Conservation (phyloP, 2,329 filamentous ascomycete genomes). For the Endoconidiophora polonica region DNA sequence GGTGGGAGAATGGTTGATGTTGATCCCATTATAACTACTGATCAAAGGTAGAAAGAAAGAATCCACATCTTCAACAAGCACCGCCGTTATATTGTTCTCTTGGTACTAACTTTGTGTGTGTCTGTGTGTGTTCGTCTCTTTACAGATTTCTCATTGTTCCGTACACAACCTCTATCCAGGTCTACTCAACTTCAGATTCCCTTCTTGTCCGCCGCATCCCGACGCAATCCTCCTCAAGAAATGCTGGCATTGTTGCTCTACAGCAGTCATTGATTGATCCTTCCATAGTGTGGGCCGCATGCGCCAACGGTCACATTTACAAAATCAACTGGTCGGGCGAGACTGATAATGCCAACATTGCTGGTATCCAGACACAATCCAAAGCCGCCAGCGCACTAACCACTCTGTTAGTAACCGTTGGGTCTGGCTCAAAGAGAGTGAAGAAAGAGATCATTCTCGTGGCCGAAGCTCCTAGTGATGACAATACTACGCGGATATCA, state of each 20-base stretch:
- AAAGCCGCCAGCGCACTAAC: conserved; percentile 30
- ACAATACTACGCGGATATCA: conserved; percentile 8
- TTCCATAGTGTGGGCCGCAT: conserved; percentile 42
- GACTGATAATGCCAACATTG: conserved; percentile 4
- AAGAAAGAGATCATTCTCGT: conserved; percentile 30
- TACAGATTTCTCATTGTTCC: conserved; percentile 56
- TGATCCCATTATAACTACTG: conserved; percentile 43
- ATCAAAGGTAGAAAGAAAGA: conserved; percentile 29
- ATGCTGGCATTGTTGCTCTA: conserved; percentile 25
- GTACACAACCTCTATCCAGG: conserved; percentile 57
- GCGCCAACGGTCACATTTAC: conserved; percentile 39
- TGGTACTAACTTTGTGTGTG: not conserved
- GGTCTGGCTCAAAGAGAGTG: conserved; percentile 14
- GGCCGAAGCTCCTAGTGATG: conserved; percentile 20
- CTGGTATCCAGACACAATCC: conserved; percentile 19
- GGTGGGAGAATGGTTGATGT: conserved; percentile 49
- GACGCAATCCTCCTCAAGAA: conserved; percentile 22
- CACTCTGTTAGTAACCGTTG: conserved; percentile 24
- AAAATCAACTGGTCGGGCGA: conserved; percentile 38
- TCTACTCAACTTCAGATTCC: conserved; percentile 70
- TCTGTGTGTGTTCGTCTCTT: not conserved
- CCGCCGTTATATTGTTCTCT: not conserved
- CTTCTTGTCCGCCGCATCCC: conserved; percentile 59
- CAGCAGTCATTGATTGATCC: conserved; percentile 23
- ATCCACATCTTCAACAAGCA: not conserved